These are phyloP conservation scores for Schizothecium vesticola DNA, from an alignment of 495 filamentous ascomycete species.

Conservation along the genomic window DNA sequence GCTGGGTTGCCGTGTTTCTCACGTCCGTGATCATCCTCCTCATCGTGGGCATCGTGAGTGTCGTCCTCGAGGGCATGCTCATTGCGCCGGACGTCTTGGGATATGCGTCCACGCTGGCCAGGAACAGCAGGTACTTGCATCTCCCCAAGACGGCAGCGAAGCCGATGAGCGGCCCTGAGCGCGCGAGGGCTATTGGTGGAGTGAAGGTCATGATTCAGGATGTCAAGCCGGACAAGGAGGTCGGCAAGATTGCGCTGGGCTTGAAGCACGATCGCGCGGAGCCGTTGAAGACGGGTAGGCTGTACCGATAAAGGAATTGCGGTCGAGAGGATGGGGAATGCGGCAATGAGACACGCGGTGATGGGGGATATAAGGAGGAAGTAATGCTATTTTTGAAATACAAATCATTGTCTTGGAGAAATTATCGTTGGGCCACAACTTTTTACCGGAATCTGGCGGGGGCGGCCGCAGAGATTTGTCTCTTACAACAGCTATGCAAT, in stretches of 20 bases:
- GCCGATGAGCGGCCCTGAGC: constrained; percentile 12
- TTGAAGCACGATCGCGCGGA: constrained; percentile 10
- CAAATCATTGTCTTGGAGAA: no score
- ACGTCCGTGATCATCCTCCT: neutral
- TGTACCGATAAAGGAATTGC: neutral
- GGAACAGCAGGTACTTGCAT: constrained; percentile 14
- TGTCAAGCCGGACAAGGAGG: constrained; percentile 9
- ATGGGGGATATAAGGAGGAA: no score
- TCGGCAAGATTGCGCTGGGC: constrained; percentile 14
- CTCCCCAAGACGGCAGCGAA: constrained; percentile 9
- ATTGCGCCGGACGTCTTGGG: constrained; percentile 11
- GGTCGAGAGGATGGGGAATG: no score
- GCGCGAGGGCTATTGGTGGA: constrained; percentile 3
- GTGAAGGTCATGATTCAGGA: constrained; percentile 17
- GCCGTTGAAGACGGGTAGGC: constrained; percentile 5
- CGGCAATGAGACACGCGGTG: no score
- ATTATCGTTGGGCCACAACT: no score
- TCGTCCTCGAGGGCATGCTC: neutral
- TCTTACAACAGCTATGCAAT: neutral
- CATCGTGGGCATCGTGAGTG: constrained; percentile 1
- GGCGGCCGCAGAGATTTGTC: no score
- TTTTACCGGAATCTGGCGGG: no score
- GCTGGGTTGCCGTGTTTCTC: constrained; percentile 2
- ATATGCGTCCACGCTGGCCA: constrained; percentile 12
- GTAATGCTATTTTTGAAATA: no score